Evolutionary conservation across 148 eudicot genomes (phyloP).

Genomic region (Silene conica): DNA sequence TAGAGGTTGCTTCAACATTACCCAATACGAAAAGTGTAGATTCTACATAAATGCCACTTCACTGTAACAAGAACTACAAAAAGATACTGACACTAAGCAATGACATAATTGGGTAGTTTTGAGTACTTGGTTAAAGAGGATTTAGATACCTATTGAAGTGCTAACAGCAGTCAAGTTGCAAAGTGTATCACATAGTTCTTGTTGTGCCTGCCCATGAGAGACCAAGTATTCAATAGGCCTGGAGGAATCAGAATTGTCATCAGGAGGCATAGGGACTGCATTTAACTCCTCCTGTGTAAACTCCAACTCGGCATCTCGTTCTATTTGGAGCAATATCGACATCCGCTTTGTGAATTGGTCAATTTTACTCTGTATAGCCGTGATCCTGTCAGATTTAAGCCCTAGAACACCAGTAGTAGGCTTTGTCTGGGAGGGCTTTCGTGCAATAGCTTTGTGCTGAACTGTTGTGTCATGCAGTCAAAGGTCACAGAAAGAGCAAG

Average conservation of each 20-base stretch:
- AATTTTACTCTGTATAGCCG: constrained; percentile 55
- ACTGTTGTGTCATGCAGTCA: constrained; percentile 43
- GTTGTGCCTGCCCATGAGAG: constrained; percentile 82
- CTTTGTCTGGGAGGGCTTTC: constrained; percentile 53
- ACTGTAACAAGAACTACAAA: constrained; percentile 8
- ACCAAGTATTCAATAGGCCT: constrained; percentile 78
- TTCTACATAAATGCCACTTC: not conserved
- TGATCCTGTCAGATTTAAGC: constrained; percentile 49
- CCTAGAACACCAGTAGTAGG: constrained; percentile 51
- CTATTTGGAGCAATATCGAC: constrained; percentile 64
- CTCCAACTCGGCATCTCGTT: constrained; percentile 82
- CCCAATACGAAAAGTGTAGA: not conserved
- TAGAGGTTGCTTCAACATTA: not conserved
- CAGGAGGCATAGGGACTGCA: constrained; percentile 71
- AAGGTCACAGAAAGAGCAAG: constrained; percentile 15
- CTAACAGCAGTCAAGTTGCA: constrained; percentile 75
- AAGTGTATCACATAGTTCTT: constrained; percentile 82
- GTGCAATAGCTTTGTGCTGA: constrained; percentile 80
- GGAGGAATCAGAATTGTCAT: constrained; percentile 42
- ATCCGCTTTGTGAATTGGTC: constrained; percentile 59
- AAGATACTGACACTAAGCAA: constrained; percentile 16
- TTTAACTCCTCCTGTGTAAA: constrained; percentile 80
- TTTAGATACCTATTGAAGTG: constrained; percentile 59
- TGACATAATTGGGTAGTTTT: constrained; percentile 4
- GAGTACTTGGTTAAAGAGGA: not conserved